Evolutionary conservation across 352 stramenopile genomes (phyloP), one percentile per base, ranked within the genome.

Genomic region (Saprolegnia diclina): DNA sequence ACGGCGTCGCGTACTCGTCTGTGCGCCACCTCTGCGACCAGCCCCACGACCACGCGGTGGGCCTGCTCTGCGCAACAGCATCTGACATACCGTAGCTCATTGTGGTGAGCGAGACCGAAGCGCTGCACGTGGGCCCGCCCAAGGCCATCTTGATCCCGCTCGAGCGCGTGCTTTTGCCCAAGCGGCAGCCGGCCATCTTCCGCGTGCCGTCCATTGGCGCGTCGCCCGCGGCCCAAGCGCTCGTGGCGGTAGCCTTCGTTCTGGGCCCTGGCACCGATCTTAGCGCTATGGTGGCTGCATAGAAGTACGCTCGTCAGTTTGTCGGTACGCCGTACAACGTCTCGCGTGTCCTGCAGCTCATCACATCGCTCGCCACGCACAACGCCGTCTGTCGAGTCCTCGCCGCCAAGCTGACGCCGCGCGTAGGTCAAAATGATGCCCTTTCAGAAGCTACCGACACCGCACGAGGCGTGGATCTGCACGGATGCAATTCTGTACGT

Each of bases 401-500:
- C 7, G 38, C 7, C 38, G 38, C 38, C 38, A 14, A 45, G 11
- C 40, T 48, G 11, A 3, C 4, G 13, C 11, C 42, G 42, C 11
- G 13, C 42, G 7, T 48, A 66, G 57, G 48, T 66, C 18, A 66
- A 66, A 5, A 14, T 66, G 37, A 53, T 40, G 38, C 42, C 57
- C 40, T 54, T 42, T 9, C 18, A 40, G 26, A 22, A 35, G 11
- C 5, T 50, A 11, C 21, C 35, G 42, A 40, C 38, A 3, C 57
- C 57, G n/a, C 38, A 42, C 1, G 50, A 55, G 19, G 57, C 57
- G n/a, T 66, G 57, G 57, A 35, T 66, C 16, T 66, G 57, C 40
- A 66, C 57, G 4, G 57, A 66, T 42, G 57, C 57, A 4, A 66
- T 66, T 22, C 22, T 66, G 57, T 66, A 66, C 38, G 37, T 65